Evolutionary conservation across 768 basidiomycete species (phyloP).

Genomic region (Lactarius indigo): DNA sequence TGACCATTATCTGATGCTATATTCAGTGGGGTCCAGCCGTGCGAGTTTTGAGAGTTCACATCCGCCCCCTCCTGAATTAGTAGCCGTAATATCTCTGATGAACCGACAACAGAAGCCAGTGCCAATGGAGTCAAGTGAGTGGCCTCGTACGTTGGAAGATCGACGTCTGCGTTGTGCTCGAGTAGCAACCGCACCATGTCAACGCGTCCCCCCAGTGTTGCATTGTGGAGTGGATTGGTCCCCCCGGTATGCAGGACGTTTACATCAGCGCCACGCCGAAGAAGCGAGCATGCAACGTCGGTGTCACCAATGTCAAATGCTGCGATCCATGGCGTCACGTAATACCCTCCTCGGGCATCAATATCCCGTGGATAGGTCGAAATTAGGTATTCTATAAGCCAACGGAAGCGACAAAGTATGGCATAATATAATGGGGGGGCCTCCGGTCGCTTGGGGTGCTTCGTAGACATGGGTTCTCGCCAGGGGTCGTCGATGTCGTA

Average conservation of each 20-base stretch:
- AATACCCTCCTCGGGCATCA: neutral
- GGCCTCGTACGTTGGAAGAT: neutral
- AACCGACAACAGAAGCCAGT: too few species aligned
- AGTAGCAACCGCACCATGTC: neutral
- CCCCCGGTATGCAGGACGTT: neutral
- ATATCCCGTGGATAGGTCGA: neutral
- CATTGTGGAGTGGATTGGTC: neutral
- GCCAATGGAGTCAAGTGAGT: too few species aligned
- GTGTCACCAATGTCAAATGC: neutral
- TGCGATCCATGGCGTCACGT: neutral
- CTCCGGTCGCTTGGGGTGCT: neutral
- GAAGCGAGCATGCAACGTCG: neutral
- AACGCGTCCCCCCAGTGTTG: neutral
- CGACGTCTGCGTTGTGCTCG: neutral
- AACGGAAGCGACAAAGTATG: neutral
- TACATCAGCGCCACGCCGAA: neutral
- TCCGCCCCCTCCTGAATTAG: too few species aligned
- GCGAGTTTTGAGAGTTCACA: too few species aligned
- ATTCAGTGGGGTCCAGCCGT: too few species aligned
- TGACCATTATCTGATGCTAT: too few species aligned
- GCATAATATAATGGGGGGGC: neutral
- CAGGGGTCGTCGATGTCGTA: neutral
- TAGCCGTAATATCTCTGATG: too few species aligned
- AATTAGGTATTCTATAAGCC: neutral
- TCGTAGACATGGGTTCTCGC: neutral